Conservation (phyloP, 1,284 basidiomycete species). For the Earliella scabrosa region DNA sequence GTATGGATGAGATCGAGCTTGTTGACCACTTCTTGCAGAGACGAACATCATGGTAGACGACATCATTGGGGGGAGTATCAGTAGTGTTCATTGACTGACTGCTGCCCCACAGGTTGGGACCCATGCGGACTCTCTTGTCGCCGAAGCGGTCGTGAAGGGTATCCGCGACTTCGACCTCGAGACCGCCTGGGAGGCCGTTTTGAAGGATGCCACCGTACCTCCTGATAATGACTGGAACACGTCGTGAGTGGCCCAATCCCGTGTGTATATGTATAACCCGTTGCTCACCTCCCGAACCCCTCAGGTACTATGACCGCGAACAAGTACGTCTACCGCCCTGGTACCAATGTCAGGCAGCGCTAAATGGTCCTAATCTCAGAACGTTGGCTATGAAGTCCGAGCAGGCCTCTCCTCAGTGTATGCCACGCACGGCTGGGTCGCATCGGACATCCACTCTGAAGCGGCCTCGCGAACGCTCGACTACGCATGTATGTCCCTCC, state of each 20-base stretch:
- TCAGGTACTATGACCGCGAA: slow-evolving; percentile 74
- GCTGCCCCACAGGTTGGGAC: slow-evolving; percentile 61
- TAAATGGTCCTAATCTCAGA: slow-evolving; percentile 39
- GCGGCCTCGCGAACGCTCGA: slow-evolving; percentile 78
- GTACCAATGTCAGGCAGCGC: slow-evolving; percentile 1
- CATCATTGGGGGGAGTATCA: neutral
- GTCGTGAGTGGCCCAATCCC: slow-evolving; percentile 42
- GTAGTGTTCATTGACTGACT: neutral
- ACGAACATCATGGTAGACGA: slow-evolving; percentile 72
- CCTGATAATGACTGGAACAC: slow-evolving; percentile 65
- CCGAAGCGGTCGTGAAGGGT: slow-evolving; percentile 76
- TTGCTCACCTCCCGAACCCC: neutral
- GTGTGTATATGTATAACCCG: too few species aligned
- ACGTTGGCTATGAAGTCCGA: slow-evolving; percentile 82
- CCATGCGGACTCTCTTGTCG: slow-evolving; percentile 81
- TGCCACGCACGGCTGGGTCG: slow-evolving; percentile 74
- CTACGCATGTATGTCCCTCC: slow-evolving; percentile 65
- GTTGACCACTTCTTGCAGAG: slow-evolving; percentile 40
- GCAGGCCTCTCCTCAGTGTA: slow-evolving; percentile 79
- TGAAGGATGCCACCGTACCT: slow-evolving; percentile 75
- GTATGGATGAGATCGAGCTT: slow-evolving; percentile 9
- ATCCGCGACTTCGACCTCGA: slow-evolving; percentile 65
- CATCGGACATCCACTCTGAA: slow-evolving; percentile 80
- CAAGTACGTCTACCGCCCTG: slow-evolving; percentile 47
- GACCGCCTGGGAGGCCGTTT: slow-evolving; percentile 75